Base-by-base conservation (phyloP, 345 rosid species). In the Aethionema arabicum region DNA sequence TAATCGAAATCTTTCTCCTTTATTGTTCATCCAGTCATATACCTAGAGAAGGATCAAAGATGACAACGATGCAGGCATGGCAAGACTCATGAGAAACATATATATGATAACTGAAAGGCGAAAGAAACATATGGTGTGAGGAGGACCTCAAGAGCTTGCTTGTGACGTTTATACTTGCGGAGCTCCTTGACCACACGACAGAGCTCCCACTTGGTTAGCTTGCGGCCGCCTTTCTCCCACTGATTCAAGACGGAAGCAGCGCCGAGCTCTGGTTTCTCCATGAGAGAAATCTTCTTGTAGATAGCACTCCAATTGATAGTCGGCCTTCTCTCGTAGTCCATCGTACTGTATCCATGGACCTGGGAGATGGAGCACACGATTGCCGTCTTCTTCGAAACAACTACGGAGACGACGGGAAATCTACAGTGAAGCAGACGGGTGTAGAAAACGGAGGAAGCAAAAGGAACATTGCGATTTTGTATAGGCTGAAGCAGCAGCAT, bases 11-110 rank as follows among this genome's bases (percentile, higher is more conserved):
- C 90, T 85, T 66, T 85, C 91, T 52, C 58, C 86, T 66, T 83
- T 75, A 54, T 77, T 82, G 73, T 68, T 84, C 96, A 93, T 93
- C 99, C 99, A 93, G 42, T 93, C 96, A 66, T 80, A 87, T 21
- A 89, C 95, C 99, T 85, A 63, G 16, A 68, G 32, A 16, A 55
- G 38, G 8, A 35, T 35, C 38, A 35, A 21, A 21, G 27, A 35
- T 35, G 7, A 35, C 6, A 35, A 35, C 8, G 38, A 35, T 3
- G 7, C 27, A 21, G 27, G 27, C 27, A 21, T 21, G 27, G 27
- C 27, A 60, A 11, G 7, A 53, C 46, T 39, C 4, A 52, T 33
- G 7, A 21, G 12, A 27, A 12, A 27, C 33, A 32, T 11, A 29
- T 38, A 53, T 10, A 12, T 7, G 49, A 37, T 37, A 6, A 6